A percentile compares a stretch with the other conserved stretches of the same genome.
Evolutionary conservation across 1,284 basidiomycete genomes (phyloP).

Genomic region (Ustilago loliicola): DNA sequence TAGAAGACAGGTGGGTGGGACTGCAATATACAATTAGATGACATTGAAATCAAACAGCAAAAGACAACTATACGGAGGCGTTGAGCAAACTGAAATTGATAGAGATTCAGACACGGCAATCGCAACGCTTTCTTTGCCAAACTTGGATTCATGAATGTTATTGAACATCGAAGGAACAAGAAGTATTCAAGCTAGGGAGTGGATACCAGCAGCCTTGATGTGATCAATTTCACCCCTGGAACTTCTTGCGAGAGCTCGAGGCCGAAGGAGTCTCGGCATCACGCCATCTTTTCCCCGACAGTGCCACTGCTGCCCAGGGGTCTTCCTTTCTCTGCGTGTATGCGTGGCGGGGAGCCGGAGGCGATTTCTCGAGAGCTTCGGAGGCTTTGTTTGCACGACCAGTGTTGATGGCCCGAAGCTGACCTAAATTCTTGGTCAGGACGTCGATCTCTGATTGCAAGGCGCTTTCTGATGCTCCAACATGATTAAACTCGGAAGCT

Average conservation of each 20-base stretch:
- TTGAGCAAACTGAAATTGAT: too few relatives aligned
- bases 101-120: too few relatives aligned
- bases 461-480: neutral
- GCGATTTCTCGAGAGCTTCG: neutral
- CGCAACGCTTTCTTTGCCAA: too few relatives aligned
- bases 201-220: too few relatives aligned
- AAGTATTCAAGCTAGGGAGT: too few relatives aligned
- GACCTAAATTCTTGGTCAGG: fast-evolving
- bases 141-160: too few relatives aligned
- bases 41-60: too few relatives aligned
- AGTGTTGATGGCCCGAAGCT: neutral
- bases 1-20: too few relatives aligned
- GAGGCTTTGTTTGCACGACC: neutral
- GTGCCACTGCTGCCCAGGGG: neutral
- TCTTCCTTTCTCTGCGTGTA: neutral
- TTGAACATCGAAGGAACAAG: too few relatives aligned
- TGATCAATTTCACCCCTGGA: neutral
- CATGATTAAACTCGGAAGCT: neutral
- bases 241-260: neutral
- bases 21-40: too few relatives aligned
- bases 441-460: neutral
- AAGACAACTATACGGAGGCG: too few relatives aligned
- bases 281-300: neutral
- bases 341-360: neutral
- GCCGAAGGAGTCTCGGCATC: neutral